Evolutionary conservation across 2,329 filamentous ascomycete species (phyloP), one percentile per base, ranked within the genome.

Genomic region (Talaromyces islandicus): DNA sequence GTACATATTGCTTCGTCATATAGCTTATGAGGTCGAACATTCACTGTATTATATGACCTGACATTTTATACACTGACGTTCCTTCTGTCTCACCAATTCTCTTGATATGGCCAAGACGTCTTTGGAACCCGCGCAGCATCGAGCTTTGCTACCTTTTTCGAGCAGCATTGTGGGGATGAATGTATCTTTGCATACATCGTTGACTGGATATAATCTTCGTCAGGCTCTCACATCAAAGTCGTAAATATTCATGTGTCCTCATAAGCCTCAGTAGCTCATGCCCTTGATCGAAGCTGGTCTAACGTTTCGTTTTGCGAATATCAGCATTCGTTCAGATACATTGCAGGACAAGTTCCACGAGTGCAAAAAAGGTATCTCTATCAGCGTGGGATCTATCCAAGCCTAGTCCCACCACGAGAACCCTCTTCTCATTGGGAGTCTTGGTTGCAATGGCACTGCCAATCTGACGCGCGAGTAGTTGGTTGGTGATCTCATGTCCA

Each of bases 381-480:
- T 76, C 73, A 29, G 69, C 64, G 24, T 75, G 75, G 32, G 71
- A 72, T 58, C 77, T 79, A 52, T 82, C 77, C 41, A 87, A 69
- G 0, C 85, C 85, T 63, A 86, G 69, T 0, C 84, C 85, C 35
- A 88, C 67, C 24, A 88, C 80, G 14, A 88, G 74, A 64, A 83
- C 75, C 48, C 86, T 75, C 63, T 78, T 80, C 70, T 88, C 86
- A 51, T 79, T 76, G 6, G 91, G 86, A 57, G 89, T 82, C 64
- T 87, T 87, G 62, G 88, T 85, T 19, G 87, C 82, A 61, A 99
- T 83, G 43, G 88, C 85, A 69, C 88, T 95, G 5, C 89, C 94
- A 65, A 97, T 88, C 69, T 97, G 93, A 50, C 90, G 90, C 2
- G 92, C 92, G 69, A 95, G 88, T 1, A 97, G 84, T 73, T 97